Base-by-base conservation (phyloP, 2,329 filamentous ascomycete species). In the Fusarium sp. region DNA sequence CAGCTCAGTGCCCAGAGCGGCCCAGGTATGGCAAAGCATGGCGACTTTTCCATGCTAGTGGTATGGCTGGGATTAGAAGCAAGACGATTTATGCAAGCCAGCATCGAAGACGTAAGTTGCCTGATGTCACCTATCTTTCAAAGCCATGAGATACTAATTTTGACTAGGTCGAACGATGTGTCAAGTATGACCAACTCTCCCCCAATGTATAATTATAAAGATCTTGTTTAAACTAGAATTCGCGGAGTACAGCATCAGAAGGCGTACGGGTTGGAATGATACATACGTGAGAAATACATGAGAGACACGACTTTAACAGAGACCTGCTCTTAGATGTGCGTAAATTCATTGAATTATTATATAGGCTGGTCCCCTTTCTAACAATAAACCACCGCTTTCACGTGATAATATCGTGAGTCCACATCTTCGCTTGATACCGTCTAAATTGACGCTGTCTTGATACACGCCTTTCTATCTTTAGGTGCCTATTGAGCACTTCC, bases 1-100 rank as follows among this genome's bases (percentile, higher is more conserved):
- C 92, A 98, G 81, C 87, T 99, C 7, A 94, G 96, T 55, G 91
- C 95, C 1, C 91, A 95, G 80, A 91, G 92, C 74, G 92, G 92
- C 35, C 90, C 90, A 20, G 85, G 90, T 66, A 92, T 93, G 85
- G 86, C 93, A 63, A 91, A 90, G 79, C 87, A 89, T 39, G 92
- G 93, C 35, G 93, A 95, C 78, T 93, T 93, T 71, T 93, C 91
- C 48, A 96, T 98, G 93, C 85, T 98, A 75, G 91, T 94, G 78
- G 91, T 98, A 10, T 98, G 96, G 96, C 90, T 94, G 67, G 95
- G 96, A 4, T 86, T 98, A 17, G 96, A 98, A 84, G 93, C 95
- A 55, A 89, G 96, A 71, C 92, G 92, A 76, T 96, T 97, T 83
- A 88, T 98, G 83, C 94, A 97, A 83, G 94, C 94, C 50, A 97